These are phyloP conservation scores for Macrotyloma uniflorum DNA, from an alignment of 306 rosid species.

Conservation along the genomic window DNA sequence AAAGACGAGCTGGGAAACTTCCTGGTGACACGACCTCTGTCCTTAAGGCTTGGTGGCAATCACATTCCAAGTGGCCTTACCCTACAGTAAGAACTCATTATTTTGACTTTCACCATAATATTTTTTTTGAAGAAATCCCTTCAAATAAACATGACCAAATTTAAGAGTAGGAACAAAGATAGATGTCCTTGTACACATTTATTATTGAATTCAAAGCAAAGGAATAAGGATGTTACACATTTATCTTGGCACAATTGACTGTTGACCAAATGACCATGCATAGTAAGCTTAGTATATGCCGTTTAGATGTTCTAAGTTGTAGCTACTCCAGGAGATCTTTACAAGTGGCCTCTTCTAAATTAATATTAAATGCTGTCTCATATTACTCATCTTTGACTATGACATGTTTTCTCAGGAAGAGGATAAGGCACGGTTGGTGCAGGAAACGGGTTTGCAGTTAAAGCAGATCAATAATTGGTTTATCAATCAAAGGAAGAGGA, in stretches of 20 bases:
- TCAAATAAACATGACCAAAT: neutral
- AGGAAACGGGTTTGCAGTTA: conserved; percentile 91
- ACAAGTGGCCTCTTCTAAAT: neutral
- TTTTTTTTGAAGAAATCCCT: neutral
- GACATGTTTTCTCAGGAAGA: conserved; percentile 69
- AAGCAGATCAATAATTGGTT: conserved; percentile 99
- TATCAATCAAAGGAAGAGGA: conserved; percentile 97
- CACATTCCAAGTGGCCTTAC: conserved; percentile 98
- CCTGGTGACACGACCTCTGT: conserved; percentile 99
- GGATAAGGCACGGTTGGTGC: conserved; percentile 94
- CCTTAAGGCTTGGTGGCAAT: conserved; percentile 94
- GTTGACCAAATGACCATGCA: neutral
- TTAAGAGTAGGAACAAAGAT: conserved; percentile 5
- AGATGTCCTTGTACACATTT: neutral
- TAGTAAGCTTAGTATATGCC: neutral
- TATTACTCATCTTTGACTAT: neutral
- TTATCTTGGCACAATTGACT: neutral
- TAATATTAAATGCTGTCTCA: neutral
- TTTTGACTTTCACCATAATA: neutral
- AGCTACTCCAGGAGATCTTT: neutral
- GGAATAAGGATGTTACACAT: neutral
- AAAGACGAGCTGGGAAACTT: conserved; percentile 99
- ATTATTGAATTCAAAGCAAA: conserved; percentile 1
- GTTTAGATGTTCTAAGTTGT: neutral
- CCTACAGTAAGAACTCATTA: conserved; percentile 75